Evolutionary conservation across 2,329 filamentous ascomycete species (phyloP), one percentile per base, ranked within the genome.

Genomic region (Dryadomyces quercus-mongolicae): DNA sequence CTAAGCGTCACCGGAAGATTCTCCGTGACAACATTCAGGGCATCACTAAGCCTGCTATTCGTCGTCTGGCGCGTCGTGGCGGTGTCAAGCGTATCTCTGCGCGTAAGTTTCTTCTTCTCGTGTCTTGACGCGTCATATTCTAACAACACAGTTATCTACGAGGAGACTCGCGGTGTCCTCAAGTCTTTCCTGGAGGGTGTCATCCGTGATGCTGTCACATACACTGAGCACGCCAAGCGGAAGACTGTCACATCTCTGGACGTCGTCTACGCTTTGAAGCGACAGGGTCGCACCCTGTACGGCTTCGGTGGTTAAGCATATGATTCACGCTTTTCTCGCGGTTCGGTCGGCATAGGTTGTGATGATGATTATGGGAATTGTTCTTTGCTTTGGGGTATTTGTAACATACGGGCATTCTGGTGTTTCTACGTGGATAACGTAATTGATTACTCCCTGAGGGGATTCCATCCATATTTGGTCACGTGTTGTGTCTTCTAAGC

Each of bases 81-180:
- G 91, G 91, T 91, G 91, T 96, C 82, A 96, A 96, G 88, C 91
- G 91, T 95, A 96, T 96, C 69, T 95, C 90, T 68, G 91, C 91
- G 71, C 94, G 84, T 88, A 81, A 72, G 80, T 76, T 7, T 13
- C 47, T 25, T 18, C 20, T 13, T 46, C 1, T 45, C 36, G 38
- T 13, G 86, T 62, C 83, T 84, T 62, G 80, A 84, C 91, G 80
- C 86, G 87, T 80, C 86, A 86, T 80, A 91, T 8, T 45, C 43
- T 47, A 43, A 42, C 16, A 9, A 3, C 40, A 3, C 58, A 78
- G 78, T 87, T 82, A 87, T 87, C 73, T 87, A 87, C 77, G 84
- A 86, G 71, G 84, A 87, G 76, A 87, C 84, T 60, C 84, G 84
- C 62, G 82, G 82, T 77, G 84, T 87, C 60, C 80, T 87, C 66